Evolutionary conservation across 495 filamentous ascomycete species (phyloP).

Genomic region (Gamarada debralockiae): DNA sequence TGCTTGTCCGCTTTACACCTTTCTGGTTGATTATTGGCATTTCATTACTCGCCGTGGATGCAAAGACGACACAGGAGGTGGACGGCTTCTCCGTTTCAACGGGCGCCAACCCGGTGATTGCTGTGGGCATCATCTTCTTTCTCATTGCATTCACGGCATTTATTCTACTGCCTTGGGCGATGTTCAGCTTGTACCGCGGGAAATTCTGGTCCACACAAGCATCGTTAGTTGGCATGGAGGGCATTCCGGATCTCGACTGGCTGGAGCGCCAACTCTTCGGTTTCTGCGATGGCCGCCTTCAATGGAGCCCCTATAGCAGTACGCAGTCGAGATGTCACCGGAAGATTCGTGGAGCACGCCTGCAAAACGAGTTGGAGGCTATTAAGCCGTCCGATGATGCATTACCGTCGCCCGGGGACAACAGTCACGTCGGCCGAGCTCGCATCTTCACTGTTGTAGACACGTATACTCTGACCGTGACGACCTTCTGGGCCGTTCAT

Average conservation of each 20-base stretch:
- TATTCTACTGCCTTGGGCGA: not conserved
- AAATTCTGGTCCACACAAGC: conserved; percentile 15
- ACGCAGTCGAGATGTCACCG: not conserved
- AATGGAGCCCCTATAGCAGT: not conserved
- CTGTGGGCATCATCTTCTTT: not conserved
- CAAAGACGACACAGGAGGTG: not conserved
- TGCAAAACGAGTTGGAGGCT: too few species aligned
- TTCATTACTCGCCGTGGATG: too few species aligned
- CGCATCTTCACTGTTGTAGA: conserved; percentile 28
- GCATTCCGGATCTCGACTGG: conserved; percentile 10
- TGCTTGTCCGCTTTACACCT: not conserved
- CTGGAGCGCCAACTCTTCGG: conserved; percentile 25
- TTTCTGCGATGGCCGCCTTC: not conserved
- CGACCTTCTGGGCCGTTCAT: conserved; percentile 29
- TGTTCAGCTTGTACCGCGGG: conserved; percentile 12
- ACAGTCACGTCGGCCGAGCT: too few species aligned
- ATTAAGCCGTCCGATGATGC: too few species aligned
- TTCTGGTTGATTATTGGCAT: not conserved
- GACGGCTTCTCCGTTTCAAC: not conserved
- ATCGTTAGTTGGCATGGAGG: conserved; percentile 29
- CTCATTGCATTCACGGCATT: not conserved
- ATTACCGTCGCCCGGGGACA: too few species aligned
- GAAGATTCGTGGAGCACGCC: not conserved
- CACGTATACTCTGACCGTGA: conserved; percentile 29
- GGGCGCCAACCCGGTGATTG: not conserved